Percentiles rank a stretch among this genome's conserved stretches.
Conservation (phyloP, 371 early-diverging fungal species). For the Haplosporangium sp. region DNA sequence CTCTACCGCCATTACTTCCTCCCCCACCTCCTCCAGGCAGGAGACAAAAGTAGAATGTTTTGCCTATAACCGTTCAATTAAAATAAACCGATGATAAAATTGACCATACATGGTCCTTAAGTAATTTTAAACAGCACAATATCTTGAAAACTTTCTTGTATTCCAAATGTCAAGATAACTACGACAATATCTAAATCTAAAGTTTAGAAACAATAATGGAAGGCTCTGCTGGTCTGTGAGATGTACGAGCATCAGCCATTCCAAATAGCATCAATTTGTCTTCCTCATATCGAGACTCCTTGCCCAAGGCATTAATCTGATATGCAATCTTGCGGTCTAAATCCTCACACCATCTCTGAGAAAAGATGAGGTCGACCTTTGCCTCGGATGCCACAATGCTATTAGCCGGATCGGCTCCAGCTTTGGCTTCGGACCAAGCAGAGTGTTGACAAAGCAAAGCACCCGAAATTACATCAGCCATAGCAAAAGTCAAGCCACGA, state of each 20-base stretch:
- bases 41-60: slow-evolving; percentile 25
- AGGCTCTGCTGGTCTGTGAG: neutral
- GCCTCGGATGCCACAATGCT: slow-evolving; percentile 21
- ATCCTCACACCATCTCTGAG: slow-evolving; percentile 50
- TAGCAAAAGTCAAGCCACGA: slow-evolving; percentile 65
- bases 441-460: slow-evolving; percentile 65
- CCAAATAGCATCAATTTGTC: slow-evolving; percentile 53
- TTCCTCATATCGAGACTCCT: slow-evolving; percentile 35
- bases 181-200: neutral
- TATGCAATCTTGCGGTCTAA: slow-evolving; percentile 33
- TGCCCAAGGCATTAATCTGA: slow-evolving; percentile 37
- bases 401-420: slow-evolving; percentile 7
- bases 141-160: no score
- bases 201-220: slow-evolving; percentile 29
- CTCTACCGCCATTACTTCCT: slow-evolving; percentile 44
- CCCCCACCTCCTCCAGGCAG: slow-evolving; percentile 57
- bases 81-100: slow-evolving; percentile 6
- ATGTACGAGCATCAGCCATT: slow-evolving; percentile 28
- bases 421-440: slow-evolving; percentile 58
- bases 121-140: no score
- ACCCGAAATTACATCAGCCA: slow-evolving; percentile 63
- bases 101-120: neutral
- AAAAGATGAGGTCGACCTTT: slow-evolving; percentile 21
- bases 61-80: neutral
- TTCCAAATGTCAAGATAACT: no score